phyloP scores from a whole-genome alignment of 1,284 basidiomycete genomes.

The Athelia sp. region DNA sequence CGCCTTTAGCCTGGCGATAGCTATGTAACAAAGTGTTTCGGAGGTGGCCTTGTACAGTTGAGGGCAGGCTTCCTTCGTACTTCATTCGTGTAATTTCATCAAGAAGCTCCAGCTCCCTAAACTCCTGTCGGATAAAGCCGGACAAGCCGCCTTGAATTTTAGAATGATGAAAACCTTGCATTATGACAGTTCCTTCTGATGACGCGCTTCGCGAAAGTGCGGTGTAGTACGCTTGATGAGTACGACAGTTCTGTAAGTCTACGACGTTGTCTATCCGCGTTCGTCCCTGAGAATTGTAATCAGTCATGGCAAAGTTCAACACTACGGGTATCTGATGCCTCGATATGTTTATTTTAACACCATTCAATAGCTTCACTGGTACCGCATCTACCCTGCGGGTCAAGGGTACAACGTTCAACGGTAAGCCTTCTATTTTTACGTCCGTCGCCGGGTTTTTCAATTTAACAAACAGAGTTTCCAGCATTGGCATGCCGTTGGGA shows the following conservation, averaged over 20 bases:
- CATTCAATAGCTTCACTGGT: conserved; percentile 20
- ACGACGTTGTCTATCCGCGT: conserved; percentile 26
- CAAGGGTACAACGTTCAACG: conserved; percentile 34
- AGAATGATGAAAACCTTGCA: conserved; percentile 20
- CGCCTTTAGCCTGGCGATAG: conserved; percentile 12
- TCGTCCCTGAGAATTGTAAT: conserved; percentile 35
- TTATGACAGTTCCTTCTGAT: conserved; percentile 25
- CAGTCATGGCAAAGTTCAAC: conserved; percentile 38
- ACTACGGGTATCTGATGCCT: conserved; percentile 28
- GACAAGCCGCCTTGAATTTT: conserved; percentile 16
- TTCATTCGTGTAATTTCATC: conserved; percentile 25
- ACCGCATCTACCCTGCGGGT: neutral
- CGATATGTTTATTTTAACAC: conserved; percentile 15
- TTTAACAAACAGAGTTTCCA: conserved; percentile 26
- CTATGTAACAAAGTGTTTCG: conserved; percentile 13
- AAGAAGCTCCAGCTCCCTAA: conserved; percentile 25
- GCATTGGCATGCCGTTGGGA: conserved; percentile 4
- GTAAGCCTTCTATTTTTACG: conserved; percentile 26
- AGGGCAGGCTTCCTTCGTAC: conserved; percentile 16
- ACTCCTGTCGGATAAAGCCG: conserved; percentile 21
- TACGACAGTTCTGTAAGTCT: conserved; percentile 23
- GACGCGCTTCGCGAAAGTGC: conserved; percentile 26
- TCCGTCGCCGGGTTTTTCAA: conserved; percentile 18
- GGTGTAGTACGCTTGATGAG: conserved; percentile 30
- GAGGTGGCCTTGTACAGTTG: conserved; percentile 10